Conservation (phyloP, 495 filamentous ascomycete genomes). For the Penicillium roqueforti region DNA sequence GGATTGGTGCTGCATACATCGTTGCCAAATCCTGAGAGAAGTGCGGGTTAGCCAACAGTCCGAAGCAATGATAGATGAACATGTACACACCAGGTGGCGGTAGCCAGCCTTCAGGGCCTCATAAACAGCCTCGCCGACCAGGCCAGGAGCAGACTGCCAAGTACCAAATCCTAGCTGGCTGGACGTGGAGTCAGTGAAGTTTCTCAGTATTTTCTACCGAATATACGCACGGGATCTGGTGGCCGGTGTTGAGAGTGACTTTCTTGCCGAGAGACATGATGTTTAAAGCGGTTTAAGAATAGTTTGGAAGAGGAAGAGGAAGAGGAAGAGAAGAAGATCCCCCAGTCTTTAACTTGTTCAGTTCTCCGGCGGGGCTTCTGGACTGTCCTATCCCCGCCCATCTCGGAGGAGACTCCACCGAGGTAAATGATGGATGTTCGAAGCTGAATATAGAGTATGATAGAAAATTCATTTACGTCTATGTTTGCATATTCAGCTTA, state of each 20-base stretch:
- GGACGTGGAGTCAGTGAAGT: neutral
- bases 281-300: neutral
- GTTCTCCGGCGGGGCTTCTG: slow-evolving; percentile 13
- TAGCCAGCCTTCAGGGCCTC: slow-evolving; percentile 52
- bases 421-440: neutral
- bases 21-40: slow-evolving; percentile 38
- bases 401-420: slow-evolving; percentile 27
- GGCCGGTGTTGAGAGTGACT: slow-evolving; percentile 41
- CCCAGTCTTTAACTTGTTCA: slow-evolving; percentile 6
- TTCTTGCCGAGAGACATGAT: slow-evolving; percentile 47
- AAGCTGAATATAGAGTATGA: neutral
- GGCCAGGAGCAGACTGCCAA: slow-evolving; percentile 51
- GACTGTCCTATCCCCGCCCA: slow-evolving; percentile 14
- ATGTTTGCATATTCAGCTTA: neutral
- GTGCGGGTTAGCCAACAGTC: slow-evolving; percentile 20
- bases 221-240: slow-evolving; percentile 40
- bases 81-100: slow-evolving; percentile 46
- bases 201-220: no score
- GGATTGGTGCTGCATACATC: slow-evolving; percentile 28
- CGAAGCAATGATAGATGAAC: neutral
- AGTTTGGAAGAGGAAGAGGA: slow-evolving; percentile 5
- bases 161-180: slow-evolving; percentile 53
- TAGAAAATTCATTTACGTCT: neutral
- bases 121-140: slow-evolving; percentile 52
- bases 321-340: slow-evolving; percentile 2